Evolutionary conservation across 2,329 filamentous ascomycete species (phyloP), one percentile per base, ranked within the genome.

Genomic region (Fusarium nisikadoi): DNA sequence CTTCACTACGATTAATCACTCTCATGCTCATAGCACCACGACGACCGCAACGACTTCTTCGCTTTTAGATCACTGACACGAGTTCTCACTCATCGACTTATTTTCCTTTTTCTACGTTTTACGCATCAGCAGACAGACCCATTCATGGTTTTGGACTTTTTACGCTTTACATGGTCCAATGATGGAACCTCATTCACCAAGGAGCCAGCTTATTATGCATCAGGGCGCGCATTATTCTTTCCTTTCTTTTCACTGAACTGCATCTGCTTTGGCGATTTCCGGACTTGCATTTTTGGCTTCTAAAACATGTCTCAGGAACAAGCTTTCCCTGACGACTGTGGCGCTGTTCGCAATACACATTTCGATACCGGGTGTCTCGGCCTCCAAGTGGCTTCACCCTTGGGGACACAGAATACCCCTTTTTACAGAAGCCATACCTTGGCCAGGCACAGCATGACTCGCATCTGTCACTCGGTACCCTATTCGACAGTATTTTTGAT

Each of bases 31-130:
- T 70, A 76, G 65, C 67, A 68, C 70, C 65, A 72, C 74, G 69
- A 75, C 73, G 76, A 77, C 76, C 68, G 76, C 66, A 75, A 77
- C 72, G 76, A 77, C 70, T 64, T 58, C 64, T 75, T 72, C 72
- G 72, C 73, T 75, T 66, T 74, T 79, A 77, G 74, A 77, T 66
- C 69, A 47, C 53, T 67, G 68, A 70, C 73, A 62, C 73, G 73
- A 72, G 68, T 76, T 68, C 59, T 65, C 62, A 67, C 73, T 70
- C 64, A 65, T 60, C 73, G 64, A 71, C 68, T 63, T 68, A 68
- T 71, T 60, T 47, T 29, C 58, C 49, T 72, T 58, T 58, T 70
- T 72, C 59, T 68, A 73, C 70, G 54, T 65, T 73, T 76, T 46
- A 72, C 68, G 74, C 72, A 76, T 75, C 72, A 36, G 50, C 50